Percentiles rank a stretch among this genome's conserved stretches.
Conservation (phyloP, 352 stramenopile genomes). For the Pythium myriotylum region DNA sequence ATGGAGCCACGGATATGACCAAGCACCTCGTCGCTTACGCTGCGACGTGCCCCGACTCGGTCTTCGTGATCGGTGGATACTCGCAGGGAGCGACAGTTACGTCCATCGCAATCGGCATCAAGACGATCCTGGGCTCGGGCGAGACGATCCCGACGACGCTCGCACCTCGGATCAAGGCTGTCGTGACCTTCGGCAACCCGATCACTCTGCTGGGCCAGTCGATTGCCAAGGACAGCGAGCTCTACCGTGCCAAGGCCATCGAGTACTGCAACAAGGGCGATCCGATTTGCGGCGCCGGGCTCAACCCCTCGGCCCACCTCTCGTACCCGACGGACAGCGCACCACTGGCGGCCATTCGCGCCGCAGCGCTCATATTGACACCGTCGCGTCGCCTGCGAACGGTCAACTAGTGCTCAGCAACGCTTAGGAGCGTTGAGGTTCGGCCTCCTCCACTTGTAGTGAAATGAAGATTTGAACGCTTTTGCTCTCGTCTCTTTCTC, state of each 20-base stretch:
- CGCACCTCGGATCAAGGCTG: conserved; percentile 29
- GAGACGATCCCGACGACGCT: conserved; percentile 19
- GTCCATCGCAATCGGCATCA: conserved; percentile 31
- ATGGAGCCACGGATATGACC: conserved; percentile 34
- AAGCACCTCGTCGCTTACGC: conserved; percentile 32
- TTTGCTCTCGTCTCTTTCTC: too few species aligned
- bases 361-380: too few species aligned
- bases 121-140: conserved; percentile 23
- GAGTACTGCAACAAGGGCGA: conserved; percentile 11
- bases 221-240: background rate
- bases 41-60: conserved; percentile 26
- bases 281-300: conserved; percentile 4
- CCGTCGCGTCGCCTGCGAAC: too few species aligned
- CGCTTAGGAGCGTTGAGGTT: too few species aligned
- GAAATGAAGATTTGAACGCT: too few species aligned
- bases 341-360: background rate
- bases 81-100: conserved; percentile 21
- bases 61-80: conserved; percentile 5
- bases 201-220: background rate
- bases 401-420: too few species aligned
- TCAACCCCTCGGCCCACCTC: conserved; percentile 2
- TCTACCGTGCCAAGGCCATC: conserved; percentile 3
- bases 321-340: conserved; percentile 3
- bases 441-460: too few species aligned
- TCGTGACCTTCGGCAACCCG: conserved; percentile 26